Evolutionary conservation across 257 asterid genomes (phyloP).

Genomic region (Plectranthus barbatus): DNA sequence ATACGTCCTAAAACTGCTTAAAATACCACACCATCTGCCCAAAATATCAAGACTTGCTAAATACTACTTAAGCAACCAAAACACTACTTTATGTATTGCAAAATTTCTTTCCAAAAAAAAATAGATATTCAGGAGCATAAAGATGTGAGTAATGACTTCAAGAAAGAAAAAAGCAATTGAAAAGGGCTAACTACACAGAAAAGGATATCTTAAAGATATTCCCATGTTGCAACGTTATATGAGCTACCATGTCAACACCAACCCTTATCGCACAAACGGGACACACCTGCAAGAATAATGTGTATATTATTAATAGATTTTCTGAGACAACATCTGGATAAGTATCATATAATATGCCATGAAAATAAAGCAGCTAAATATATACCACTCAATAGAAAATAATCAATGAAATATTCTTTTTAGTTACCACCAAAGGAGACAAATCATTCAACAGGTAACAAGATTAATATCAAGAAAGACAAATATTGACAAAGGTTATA

Average conservation of each 20-base stretch:
- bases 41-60: neutral
- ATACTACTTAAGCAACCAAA: neutral
- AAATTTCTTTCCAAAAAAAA: neutral
- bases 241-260: conserved; percentile 96
- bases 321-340: neutral
- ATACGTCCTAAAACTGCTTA: neutral
- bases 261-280: conserved; percentile 87
- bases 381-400: neutral
- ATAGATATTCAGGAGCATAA: neutral
- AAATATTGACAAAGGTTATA: neutral
- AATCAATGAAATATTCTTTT: neutral
- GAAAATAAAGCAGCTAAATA: neutral
- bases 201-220: conserved; percentile 90
- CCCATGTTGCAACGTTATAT: conserved; percentile 85
- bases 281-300: conserved; percentile 62
- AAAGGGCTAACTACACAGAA: neutral
- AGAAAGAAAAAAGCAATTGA: neutral
- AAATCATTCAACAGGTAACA: neutral
- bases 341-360: neutral
- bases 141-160: neutral
- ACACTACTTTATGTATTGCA: neutral
- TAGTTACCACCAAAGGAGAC: neutral
- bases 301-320: conserved; percentile 3
- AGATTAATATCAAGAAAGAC: neutral
- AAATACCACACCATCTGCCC: neutral